Percentiles rank a stretch among this genome's conserved stretches.
phyloP scores from a whole-genome alignment of 129 eudicot species.

The Glebionis coronaria region DNA sequence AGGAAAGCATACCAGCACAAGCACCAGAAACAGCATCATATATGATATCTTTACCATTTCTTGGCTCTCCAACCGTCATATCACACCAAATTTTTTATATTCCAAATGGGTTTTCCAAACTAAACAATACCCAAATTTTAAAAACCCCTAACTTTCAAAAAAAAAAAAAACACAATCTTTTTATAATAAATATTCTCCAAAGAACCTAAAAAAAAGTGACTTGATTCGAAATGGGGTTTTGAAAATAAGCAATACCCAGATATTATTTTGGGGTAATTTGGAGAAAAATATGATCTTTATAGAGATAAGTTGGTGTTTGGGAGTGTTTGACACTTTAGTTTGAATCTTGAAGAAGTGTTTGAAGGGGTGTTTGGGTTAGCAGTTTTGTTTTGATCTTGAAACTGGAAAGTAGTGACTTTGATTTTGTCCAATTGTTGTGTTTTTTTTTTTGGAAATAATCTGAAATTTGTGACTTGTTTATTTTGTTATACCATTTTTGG shows the following conservation, averaged over 20 bases:
- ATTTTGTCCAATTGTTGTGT: no score
- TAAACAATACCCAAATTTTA: no score
- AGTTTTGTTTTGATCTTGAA: constrained; percentile 17
- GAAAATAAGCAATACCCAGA: background rate
- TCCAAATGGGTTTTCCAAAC: no score
- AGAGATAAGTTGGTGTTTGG: background rate
- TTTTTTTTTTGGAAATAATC: no score
- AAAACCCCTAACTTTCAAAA: background rate
- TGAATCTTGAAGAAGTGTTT: constrained; percentile 15
- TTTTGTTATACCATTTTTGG: no score
- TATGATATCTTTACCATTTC: constrained; percentile 33
- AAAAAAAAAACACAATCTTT: background rate
- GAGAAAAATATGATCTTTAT: constrained; percentile 16
- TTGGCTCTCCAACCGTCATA: constrained; percentile 44
- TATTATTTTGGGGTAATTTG: constrained; percentile 12
- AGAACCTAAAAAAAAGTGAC: constrained; percentile 23
- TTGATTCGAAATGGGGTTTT: constrained; percentile 16
- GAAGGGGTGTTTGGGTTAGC: constrained; percentile 11
- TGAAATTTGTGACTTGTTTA: no score
- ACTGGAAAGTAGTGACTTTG: no score
- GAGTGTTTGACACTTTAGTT: constrained; percentile 34
- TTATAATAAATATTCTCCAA: background rate
- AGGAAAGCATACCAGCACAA: constrained; percentile 36
- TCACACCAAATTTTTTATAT: constrained; percentile 7
- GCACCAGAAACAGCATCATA: constrained; percentile 56